Base-by-base conservation (phyloP, 2,329 filamentous ascomycete genomes). In the Trichophyton simii region DNA sequence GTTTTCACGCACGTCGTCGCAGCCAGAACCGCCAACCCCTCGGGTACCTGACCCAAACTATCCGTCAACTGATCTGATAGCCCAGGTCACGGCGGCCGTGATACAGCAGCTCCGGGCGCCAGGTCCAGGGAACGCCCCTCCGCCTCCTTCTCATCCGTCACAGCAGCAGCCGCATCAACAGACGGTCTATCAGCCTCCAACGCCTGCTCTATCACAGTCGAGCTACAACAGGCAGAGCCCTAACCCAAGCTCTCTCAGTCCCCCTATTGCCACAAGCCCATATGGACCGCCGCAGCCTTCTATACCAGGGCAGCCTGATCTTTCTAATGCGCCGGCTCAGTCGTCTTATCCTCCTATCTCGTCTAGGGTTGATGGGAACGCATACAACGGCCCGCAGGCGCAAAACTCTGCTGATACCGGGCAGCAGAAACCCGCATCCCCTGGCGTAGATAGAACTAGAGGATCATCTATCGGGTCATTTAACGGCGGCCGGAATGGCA, bases 341-440 rank as follows among this genome's bases (percentile, higher is more conserved):
- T 34, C 75, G 62, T 73, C 80, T 54, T 81, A 80, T 67, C 83
- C 82, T 38, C 82, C 82, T 15, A 82, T 81, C 25, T 80, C 82
- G 58, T 68, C 67, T 64, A 72, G 65, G 59, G 63, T 60, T 58
- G 63, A 65, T 8, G 70, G 71, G 31, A 63, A 65, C 48, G 18
- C 22, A 11, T 34, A 41, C 34, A 58, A 20, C 15, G 13, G 18
- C 22, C 9, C 28, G 13, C 15, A 44, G 41, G 41, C 25, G 15
- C 22, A 20, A 54, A 54, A 13, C 9, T 25, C 11, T 20, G 3
- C 34, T 11, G 50, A 15, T 5, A 44, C 8, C 20, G 11, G 20
- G 15, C 34, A 13, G 20, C 34, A 15, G 25, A 4, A 34, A 15
- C 9, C 34, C 18, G 20, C 34, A 18, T 41, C 55, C 11, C 18